Conservation (phyloP, 331 rosid genomes). For the Prunus yedoensis region DNA sequence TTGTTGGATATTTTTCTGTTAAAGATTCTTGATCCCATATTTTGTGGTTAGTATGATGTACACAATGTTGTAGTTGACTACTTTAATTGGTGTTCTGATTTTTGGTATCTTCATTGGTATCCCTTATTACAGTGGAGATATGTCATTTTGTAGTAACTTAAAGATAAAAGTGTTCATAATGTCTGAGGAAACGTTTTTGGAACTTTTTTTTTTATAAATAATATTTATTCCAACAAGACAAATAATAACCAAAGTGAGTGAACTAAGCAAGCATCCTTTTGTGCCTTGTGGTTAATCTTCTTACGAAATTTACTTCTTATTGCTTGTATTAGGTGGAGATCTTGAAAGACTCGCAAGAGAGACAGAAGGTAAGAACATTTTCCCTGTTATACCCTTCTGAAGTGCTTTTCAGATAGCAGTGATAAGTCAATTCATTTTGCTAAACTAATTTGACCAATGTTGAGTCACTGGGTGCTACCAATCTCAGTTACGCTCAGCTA, state of each 20-base stretch:
- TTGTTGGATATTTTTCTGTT: conserved; percentile 1
- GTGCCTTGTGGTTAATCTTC: background rate
- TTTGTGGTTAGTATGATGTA: conserved; percentile 8
- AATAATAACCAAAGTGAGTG: conserved; percentile 2
- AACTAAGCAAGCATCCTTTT: background rate
- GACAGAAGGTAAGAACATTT: conserved; percentile 63
- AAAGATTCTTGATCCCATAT: background rate
- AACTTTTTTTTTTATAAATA: background rate
- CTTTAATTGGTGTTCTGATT: background rate
- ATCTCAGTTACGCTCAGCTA: background rate
- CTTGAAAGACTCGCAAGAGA: conserved; percentile 75
- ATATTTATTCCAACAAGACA: background rate
- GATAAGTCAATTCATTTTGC: background rate
- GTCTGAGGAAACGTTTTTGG: background rate
- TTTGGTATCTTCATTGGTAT: background rate
- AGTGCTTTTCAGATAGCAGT: background rate
- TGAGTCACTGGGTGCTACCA: background rate
- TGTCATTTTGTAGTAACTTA: background rate
- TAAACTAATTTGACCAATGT: background rate
- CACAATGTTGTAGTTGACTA: background rate
- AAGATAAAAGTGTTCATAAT: background rate
- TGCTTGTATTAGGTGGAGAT: conserved; percentile 63
- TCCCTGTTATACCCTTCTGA: background rate
- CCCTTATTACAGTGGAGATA: background rate
- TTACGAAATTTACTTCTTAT: conserved; percentile 5